Conservation (phyloP, 495 filamentous ascomycete species). For the Annulohypoxylon stygium region DNA sequence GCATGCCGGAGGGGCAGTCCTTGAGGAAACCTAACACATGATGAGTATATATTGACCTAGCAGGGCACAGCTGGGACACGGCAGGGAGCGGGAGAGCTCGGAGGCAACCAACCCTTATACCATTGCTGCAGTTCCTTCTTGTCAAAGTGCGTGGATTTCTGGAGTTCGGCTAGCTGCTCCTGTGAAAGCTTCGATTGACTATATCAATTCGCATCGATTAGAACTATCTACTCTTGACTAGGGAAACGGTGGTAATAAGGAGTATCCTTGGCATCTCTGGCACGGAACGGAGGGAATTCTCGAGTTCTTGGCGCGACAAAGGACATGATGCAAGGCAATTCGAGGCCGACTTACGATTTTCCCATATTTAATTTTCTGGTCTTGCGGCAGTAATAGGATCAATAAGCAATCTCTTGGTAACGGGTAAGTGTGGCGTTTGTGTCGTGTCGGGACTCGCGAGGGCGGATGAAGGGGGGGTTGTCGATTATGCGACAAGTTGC, state of each 20-base stretch:
- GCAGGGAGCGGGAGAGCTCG: not conserved
- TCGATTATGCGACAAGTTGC: slow-evolving; percentile 49
- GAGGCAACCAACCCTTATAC: slow-evolving; percentile 85
- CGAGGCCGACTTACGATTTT: slow-evolving; percentile 59
- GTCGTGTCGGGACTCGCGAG: slow-evolving; percentile 28
- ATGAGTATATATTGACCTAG: slow-evolving; percentile 20
- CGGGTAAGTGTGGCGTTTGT: slow-evolving; percentile 24
- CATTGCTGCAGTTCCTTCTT: slow-evolving; percentile 99
- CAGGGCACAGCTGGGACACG: slow-evolving; percentile 8
- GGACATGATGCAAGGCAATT: slow-evolving; percentile 16
- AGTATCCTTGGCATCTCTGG: slow-evolving; percentile 13
- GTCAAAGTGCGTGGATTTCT: slow-evolving; percentile 97
- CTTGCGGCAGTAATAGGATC: slow-evolving; percentile 17
- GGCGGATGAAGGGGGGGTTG: slow-evolving; percentile 33
- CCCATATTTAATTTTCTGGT: slow-evolving; percentile 54
- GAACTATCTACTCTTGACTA: not conserved
- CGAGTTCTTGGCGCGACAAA: slow-evolving; percentile 26
- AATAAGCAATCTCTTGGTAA: slow-evolving; percentile 6
- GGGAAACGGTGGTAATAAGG: slow-evolving; percentile 11
- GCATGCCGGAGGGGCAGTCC: slow-evolving; percentile 95
- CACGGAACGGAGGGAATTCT: slow-evolving; percentile 30
- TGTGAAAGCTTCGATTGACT: slow-evolving; percentile 96
- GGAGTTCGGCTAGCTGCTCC: slow-evolving; percentile 92
- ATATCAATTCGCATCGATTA: slow-evolving; percentile 24
- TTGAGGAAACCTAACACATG: slow-evolving; percentile 85